Conservation (phyloP, 371 early-diverging fungal genomes). For the Massospora cicadina region DNA sequence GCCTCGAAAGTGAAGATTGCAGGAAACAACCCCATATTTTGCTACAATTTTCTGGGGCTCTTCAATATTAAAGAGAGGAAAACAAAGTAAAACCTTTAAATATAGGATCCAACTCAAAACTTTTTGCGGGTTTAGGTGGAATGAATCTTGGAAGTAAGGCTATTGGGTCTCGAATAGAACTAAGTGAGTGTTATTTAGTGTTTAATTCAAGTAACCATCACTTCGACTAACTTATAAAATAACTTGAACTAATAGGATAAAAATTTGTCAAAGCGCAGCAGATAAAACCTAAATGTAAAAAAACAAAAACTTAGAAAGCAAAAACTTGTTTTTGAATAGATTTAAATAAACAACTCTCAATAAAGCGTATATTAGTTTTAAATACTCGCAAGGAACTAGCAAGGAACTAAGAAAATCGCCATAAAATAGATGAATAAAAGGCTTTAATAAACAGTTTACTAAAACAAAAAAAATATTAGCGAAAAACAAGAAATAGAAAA, state of each 20-base stretch:
- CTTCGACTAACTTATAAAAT: background rate
- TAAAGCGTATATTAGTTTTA: no score
- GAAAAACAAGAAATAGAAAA: no score
- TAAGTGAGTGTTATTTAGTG: background rate
- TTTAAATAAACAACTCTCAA: no score
- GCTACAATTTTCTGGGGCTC: slow-evolving; percentile 27
- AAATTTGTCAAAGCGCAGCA: no score
- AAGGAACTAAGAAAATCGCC: no score
- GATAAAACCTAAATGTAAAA: no score
- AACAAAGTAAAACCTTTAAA: slow-evolving; percentile 2
- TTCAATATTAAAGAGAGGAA: slow-evolving; percentile 1
- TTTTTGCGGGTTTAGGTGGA: background rate
- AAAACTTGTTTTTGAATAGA: no score
- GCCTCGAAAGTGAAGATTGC: slow-evolving; percentile 49
- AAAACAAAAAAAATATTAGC: no score
- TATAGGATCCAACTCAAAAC: slow-evolving; percentile 2
- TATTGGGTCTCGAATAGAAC: background rate
- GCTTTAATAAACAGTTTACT: no score
- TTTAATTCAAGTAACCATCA: background rate
- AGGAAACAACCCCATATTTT: slow-evolving; percentile 46
- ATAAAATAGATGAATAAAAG: no score
- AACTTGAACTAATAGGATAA: background rate
- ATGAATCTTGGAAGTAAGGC: background rate
- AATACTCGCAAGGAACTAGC: no score
- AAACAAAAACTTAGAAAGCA: no score